These are phyloP conservation scores for Leishmania amazonensis DNA, from an alignment of 208 protist genomes.

Conservation along the genomic window DNA sequence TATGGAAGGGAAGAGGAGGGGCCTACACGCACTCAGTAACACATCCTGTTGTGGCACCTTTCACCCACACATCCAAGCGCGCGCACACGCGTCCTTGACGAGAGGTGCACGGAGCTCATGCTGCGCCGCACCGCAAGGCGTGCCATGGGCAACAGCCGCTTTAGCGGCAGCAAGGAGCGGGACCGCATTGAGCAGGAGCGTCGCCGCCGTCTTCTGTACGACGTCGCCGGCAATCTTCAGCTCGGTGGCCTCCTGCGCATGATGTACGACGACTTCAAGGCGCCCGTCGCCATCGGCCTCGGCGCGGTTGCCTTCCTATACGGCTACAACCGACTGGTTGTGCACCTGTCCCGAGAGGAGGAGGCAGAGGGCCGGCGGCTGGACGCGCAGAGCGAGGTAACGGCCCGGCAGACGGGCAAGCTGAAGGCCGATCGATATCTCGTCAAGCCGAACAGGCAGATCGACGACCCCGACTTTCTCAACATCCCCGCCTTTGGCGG, in stretches of 20 bases:
- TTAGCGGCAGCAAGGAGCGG: constrained; percentile 60
- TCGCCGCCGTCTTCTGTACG: constrained; percentile 60
- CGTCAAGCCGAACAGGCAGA: constrained; percentile 69
- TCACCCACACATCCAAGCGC: neutral
- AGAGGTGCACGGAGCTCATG: constrained; percentile 29
- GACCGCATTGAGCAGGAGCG: constrained; percentile 64
- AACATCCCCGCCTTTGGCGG: constrained; percentile 71
- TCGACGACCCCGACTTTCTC: constrained; percentile 79
- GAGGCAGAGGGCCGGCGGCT: constrained; percentile 34
- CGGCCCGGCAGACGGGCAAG: constrained; percentile 57
- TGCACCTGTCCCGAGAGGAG: constrained; percentile 45
- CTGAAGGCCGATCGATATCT: constrained; percentile 68
- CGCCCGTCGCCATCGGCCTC: constrained; percentile 36
- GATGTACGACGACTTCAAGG: constrained; percentile 67
- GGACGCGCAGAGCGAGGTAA: constrained; percentile 49
- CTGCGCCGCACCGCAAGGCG: constrained; percentile 42
- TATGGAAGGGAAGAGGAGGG: neutral
- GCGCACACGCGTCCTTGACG: neutral
- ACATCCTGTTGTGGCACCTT: neutral
- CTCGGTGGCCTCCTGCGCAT: constrained; percentile 43
- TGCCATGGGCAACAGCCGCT: constrained; percentile 35
- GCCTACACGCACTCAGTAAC: neutral
- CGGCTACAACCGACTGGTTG: constrained; percentile 58
- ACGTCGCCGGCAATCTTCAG: constrained; percentile 56
- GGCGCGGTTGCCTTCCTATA: constrained; percentile 35